Evolutionary conservation across 2,329 filamentous ascomycete genomes (phyloP), one percentile per base, ranked within the genome.

Genomic region (Calonectria montana): DNA sequence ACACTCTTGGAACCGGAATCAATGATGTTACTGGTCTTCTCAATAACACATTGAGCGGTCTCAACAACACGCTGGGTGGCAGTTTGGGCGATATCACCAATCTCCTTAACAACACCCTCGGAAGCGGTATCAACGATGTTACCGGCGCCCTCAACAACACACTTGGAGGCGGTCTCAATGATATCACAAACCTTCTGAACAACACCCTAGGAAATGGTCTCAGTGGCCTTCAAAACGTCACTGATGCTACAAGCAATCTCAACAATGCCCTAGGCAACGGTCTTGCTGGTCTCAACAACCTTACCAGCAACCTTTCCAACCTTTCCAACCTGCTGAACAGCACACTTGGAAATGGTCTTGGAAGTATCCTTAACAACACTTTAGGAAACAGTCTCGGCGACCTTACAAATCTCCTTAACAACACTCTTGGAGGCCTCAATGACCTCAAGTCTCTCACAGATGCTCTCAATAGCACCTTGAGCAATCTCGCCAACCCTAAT

Each of bases 351-450:
- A 59, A 39, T 13, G 53, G 31, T 37, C 53, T 57, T 13, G 15
- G 13, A 23, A 39, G 18, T 12, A 23, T 59, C 15, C 35, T 59
- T 6, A 59, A 59, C 53, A 59, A 39, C 53, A 59, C 53, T 7
- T 25, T 59, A 59, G 53, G 53, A 37, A 59, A 37, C 53, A 59
- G 53, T 59, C 53, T 59, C 53, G 35, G 53, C 53, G 53, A 59
- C 53, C 53, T 59, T 39, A 10, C 53, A 18, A 59, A 59, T 59
- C 53, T 59, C 31, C 53, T 59, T 59, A 59, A 59, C 53, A 59
- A 39, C 53, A 59, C 53, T 39, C 53, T 59, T 59, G 53, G 53
- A 25, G 31, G 53, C 15, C 53, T 59, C 31, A 59, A 59, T 16
- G 35, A 27, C 53, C 53, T 59, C 53, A 59, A 59, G 53, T 59